Base-by-base conservation (phyloP, 345 rosid genomes). In the Gossypium turneri region DNA sequence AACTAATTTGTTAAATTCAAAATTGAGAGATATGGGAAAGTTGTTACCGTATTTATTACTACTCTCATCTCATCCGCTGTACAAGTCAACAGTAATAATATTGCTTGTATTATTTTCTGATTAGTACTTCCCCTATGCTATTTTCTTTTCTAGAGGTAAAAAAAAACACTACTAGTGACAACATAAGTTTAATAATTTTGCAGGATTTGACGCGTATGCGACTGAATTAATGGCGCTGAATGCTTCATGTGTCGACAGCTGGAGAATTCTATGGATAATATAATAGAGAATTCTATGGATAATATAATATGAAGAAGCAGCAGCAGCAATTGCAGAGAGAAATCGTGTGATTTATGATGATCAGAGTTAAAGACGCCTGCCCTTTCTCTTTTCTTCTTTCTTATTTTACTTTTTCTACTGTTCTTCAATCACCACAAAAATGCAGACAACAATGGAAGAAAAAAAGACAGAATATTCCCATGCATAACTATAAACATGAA, bases 201-300 rank as follows among this genome's bases (percentile, higher is more conserved):
- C 34, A 3, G 43, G 58, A 50, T 68, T 16, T 15, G 58, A 50
- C 22, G 44, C 72, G 72, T 68, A 50, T 50, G 34, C 41, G 43
- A 50, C 44, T 34, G 62, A 20, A 57, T n/a, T n/a, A 22, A 68
- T 9, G 63, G 70, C 52, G 67, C 16, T 29, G 83, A 55, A 53
- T 20, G 27, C 41, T 34, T 78, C 48, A n/a, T 24, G 60, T 50
- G 74, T 8, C 43, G 83, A 75, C 81, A 83, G 67, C 71, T 75
- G 81, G 76, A 58, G 6, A 4, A 74, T 56, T 29, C 9, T 61
- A 29, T 65, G 67, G 51, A 22, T 57, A 22, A 57, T 57, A 22
- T 22, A 22, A n/a, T 63, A 50, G 76, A 58, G 6, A 4, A 74
- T 56, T 29, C 9, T 61, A 29, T 65, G 67, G 51, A 22, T 57